Base-by-base conservation (phyloP, 2,329 filamentous ascomycete species). In the Colletotrichum paranaense region DNA sequence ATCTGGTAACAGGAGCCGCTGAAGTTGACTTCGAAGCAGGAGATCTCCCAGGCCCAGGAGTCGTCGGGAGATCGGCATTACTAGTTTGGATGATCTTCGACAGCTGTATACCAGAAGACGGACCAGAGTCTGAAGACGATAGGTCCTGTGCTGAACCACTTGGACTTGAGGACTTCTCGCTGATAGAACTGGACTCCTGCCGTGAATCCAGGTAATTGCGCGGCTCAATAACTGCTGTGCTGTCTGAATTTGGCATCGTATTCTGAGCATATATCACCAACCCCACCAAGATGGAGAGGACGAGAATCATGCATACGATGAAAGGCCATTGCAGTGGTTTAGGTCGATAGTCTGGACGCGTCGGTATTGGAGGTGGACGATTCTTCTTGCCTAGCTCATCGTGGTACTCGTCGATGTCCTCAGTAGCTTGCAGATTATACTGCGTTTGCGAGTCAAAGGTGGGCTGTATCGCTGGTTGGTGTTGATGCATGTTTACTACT, bases 301-400 rank as follows among this genome's bases (percentile, higher is more conserved):
- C 24, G 1, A 76, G 35, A 24, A 81, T 78, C 59, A 79, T 68
- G 38, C 42, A 24, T 1, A 67, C 49, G 58, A 83, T 77, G 58
- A 82, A 83, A 3, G 79, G 80, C 80, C 81, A 82, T 72, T 77
- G 76, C 65, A 83, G 68, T 22, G 81, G 75, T 60, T 75, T 79
- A 1, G 81, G 81, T 65, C 78, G 78, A 74, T 82, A 82, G 74
- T 79, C 76, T 1, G 79, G 77, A n/a, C 63, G 46, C 26, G 62
- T 60, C 1, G 35, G 67, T 1, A 64, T 49, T 6, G 64, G 52
- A 3, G 22, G 28, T 9, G 19, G 52, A 4, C 8, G 49, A 19
- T 68, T 73, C 52, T 70, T 75, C 62, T 74, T 56, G 19, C 12
- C 19, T 28, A 14, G 68, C 26, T 22, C 38, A 12, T 22, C 58